Base-by-base conservation (phyloP, 2,329 filamentous ascomycete species). In the Penicillium sp. region DNA sequence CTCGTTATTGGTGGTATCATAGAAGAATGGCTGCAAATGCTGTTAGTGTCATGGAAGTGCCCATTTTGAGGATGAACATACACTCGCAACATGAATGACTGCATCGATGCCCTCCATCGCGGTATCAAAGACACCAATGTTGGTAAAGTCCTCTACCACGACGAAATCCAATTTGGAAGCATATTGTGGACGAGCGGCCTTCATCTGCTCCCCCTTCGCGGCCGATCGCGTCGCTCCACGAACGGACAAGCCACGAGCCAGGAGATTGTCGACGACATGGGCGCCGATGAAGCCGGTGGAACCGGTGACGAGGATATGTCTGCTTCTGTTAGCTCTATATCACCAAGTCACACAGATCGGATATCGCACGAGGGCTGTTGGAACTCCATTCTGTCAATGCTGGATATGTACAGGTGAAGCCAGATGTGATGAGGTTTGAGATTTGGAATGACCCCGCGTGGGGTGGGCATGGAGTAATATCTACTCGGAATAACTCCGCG, bases 41-140 rank as follows among this genome's bases (percentile, higher is more conserved):
- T 35, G n/a, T 42, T 1, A 53, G 38, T 34, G 12, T 5, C 7
- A 15, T 34, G 3, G 15, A 41, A 11, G 14, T 11, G 7, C 37
- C 11, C 25, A 11, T 11, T 7, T 10, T 8, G 5, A 1, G 22
- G 25, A 25, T n/a, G 41, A 39, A 69, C 75, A 45, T 65, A 79
- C 78, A 58, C 78, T 82, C 5, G 81, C 80, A 1, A 78, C 72
- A 49, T 82, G 80, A 15, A 82, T 76, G 0, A 82, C 72, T 0
- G 69, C 78, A 17, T 81, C 77, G 1, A 82, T 72, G 1, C 71
- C 79, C 12, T 79, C 68, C 34, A 80, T 73, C 0, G 73, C 75
- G 2, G 77, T 71, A 4, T 68, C 63, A 5, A 82, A 74, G 1
- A 74, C 76, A 0, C 73, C 73, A 0, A 70, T 67, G 0, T 73